Evolutionary conservation across 225 moss, liverwort and hornwort species (phyloP).

Genomic region (Pleurozium schreberi): DNA sequence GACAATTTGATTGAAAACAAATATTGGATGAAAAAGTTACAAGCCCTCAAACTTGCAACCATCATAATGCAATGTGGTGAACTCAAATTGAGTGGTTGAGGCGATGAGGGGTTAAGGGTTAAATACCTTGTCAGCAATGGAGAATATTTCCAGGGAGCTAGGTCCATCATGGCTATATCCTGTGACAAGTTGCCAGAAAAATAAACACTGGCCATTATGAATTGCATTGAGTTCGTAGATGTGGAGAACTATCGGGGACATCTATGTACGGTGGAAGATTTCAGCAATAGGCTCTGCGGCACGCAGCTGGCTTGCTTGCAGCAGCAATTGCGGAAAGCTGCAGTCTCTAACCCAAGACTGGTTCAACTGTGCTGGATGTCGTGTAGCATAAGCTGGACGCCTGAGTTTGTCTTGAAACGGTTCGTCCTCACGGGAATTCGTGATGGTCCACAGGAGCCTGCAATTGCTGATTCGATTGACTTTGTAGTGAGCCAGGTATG

Average conservation of each 20-base stretch:
- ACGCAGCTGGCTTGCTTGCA: background rate
- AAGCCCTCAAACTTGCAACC: too few species aligned
- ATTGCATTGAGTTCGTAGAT: background rate
- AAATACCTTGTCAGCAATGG: too few species aligned
- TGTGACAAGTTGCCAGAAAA: background rate
- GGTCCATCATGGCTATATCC: background rate
- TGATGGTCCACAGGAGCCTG: constrained; percentile 84
- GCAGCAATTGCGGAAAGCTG: background rate
- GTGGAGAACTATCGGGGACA: background rate
- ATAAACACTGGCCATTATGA: background rate
- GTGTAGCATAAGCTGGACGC: constrained; percentile 79
- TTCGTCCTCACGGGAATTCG: constrained; percentile 86
- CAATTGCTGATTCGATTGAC: constrained; percentile 92
- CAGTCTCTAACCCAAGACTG: background rate
- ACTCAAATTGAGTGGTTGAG: too few species aligned
- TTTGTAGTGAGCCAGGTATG: constrained; percentile 83
- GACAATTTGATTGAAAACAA: too few species aligned
- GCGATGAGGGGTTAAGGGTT: too few species aligned
- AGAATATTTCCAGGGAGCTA: too few species aligned
- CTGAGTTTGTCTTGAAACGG: constrained; percentile 92
- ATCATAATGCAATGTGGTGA: too few species aligned
- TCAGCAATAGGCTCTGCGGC: background rate
- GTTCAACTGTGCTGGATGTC: constrained; percentile 9
- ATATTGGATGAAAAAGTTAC: too few species aligned
- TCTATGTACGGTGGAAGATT: rapidly evolving